Percentiles rank a stretch among this genome's conserved stretches.
These are phyloP conservation scores for Diaporthe helianthi DNA, from an alignment of 2,329 filamentous ascomycete genomes.

Conservation along the genomic window DNA sequence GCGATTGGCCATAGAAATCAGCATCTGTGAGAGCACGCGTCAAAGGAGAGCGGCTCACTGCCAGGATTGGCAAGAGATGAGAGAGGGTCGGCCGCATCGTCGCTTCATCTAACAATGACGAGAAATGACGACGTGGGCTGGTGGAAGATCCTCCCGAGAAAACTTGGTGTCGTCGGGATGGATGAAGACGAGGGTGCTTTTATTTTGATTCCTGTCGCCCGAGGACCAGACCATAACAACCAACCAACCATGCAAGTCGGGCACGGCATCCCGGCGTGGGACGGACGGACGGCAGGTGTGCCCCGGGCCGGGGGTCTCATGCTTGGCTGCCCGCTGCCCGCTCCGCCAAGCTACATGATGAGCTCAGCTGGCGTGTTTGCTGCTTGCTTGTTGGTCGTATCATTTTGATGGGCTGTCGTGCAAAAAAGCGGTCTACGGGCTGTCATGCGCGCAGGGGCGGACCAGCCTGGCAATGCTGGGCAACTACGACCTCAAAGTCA, in stretches of 20 bases:
- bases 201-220: not conserved
- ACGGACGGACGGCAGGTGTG: not conserved
- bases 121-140: not conserved
- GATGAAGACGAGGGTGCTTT: not conserved
- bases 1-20: conserved; percentile 34
- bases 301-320: conserved; percentile 1
- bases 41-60: not conserved
- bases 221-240: too few species aligned
- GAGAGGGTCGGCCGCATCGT: conserved; percentile 11
- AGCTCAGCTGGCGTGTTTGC: not conserved
- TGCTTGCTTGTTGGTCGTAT: not conserved
- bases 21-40: conserved; percentile 20
- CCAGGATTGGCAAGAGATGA: conserved; percentile 6
- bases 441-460: conserved; percentile 5
- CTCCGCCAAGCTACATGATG: not conserved
- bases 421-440: conserved; percentile 21
- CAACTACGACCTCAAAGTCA: not conserved
- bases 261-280: not conserved
- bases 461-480: not conserved
- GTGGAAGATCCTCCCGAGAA: not conserved
- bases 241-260: too few species aligned
- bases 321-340: not conserved
- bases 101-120: not conserved
- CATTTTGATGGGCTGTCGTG: not conserved
- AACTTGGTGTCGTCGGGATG: not conserved